These are phyloP conservation scores for Metschnikowia hibisci DNA, from an alignment of 805 yeast genomes.

Conservation along the genomic window DNA sequence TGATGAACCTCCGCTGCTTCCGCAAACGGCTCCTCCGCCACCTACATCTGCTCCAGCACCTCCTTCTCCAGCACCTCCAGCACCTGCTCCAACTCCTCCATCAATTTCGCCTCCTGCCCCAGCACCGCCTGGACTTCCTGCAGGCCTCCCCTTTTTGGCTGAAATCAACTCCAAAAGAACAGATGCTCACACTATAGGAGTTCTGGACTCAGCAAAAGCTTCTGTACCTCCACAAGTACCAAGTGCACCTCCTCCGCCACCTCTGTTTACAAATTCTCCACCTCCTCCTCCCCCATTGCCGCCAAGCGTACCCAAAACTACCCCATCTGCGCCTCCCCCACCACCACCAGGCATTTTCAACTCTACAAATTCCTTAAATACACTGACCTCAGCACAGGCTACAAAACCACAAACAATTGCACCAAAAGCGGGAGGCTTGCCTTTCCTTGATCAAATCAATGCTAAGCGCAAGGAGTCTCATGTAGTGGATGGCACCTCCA, in stretches of 20 bases:
- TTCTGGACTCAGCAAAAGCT: constrained; percentile 11
- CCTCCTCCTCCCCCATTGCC: constrained; percentile 15
- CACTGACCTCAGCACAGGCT: neutral
- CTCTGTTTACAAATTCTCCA: constrained; percentile 18
- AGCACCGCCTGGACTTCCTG: constrained; percentile 8
- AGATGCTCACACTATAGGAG: constrained; percentile 6
- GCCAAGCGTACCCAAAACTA: constrained; percentile 22
- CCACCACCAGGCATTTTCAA: constrained; percentile 8
- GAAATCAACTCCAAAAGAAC: constrained; percentile 15
- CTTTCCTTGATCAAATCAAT: constrained; percentile 50
- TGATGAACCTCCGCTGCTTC: constrained; percentile 7
- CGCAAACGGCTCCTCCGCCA: constrained; percentile 12
- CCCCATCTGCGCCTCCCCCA: constrained; percentile 24
- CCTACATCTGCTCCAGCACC: constrained; percentile 13
- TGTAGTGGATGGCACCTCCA: constrained; percentile 36
- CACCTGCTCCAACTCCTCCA: constrained; percentile 6
- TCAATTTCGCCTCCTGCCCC: constrained; percentile 13
- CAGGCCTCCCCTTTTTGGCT: constrained; percentile 17
- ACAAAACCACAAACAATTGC: constrained; percentile 20
- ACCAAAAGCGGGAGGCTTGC: constrained; percentile 35
- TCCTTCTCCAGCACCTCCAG: constrained; percentile 12
- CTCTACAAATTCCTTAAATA: neutral
- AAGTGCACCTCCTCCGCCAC: constrained; percentile 12
- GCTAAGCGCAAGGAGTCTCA: constrained; percentile 44
- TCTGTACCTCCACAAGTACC: constrained; percentile 19